Evolutionary conservation across 108 stramenopile species (phyloP).

Genomic region (Aurantiochytrium sp.): DNA sequence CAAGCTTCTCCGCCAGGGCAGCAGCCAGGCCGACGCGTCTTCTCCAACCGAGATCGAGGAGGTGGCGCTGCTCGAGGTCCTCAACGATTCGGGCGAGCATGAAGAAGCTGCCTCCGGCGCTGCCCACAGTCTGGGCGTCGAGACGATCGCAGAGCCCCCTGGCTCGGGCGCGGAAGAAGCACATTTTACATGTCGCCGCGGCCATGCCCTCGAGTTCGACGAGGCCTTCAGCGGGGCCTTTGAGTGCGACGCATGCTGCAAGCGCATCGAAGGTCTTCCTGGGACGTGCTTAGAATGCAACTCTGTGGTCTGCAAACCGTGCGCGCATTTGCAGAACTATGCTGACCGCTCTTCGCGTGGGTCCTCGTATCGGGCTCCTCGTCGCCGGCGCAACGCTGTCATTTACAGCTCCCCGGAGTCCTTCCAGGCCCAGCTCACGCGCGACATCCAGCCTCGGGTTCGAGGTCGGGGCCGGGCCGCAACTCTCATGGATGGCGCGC

Average conservation of each 20-base stretch:
- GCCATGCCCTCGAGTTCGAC: not conserved
- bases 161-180: not conserved
- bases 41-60: not conserved
- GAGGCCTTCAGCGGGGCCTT: not conserved
- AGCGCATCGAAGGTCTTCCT: not conserved
- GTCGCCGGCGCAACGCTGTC: not conserved
- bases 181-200: not conserved
- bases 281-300: not conserved
- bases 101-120: too few species aligned
- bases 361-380: not conserved
- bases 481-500: too few species aligned
- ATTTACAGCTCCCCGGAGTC: not conserved
- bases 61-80: not conserved
- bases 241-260: not conserved
- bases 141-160: too few species aligned
- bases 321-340: not conserved
- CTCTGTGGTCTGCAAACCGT: not conserved
- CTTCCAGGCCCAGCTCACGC: not conserved
- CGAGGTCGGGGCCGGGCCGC: not conserved
- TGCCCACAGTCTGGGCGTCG: too few species aligned
- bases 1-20: not conserved
- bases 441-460: not conserved
- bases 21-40: not conserved
- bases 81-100: not conserved
- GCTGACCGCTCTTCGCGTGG: not conserved